These are phyloP conservation scores for Trichoderma sp. DNA, from an alignment of 2,329 filamentous ascomycete species.

Conservation along the genomic window DNA sequence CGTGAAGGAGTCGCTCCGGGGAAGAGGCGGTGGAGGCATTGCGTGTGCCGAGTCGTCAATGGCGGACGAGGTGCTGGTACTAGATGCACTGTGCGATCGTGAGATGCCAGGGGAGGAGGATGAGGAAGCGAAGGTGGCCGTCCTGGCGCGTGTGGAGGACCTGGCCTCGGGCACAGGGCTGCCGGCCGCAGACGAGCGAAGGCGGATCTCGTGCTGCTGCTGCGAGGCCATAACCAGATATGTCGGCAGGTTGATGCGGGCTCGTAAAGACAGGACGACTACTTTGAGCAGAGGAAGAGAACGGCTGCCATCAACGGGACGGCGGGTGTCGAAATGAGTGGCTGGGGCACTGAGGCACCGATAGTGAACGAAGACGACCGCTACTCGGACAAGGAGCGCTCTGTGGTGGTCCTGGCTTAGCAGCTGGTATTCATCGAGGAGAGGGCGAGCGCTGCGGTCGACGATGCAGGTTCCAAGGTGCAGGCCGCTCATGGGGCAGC, in stretches of 20 bases:
- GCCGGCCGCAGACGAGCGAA: conserved; percentile 45
- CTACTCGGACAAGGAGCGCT: conserved; percentile 49
- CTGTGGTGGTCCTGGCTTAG: conserved; percentile 45
- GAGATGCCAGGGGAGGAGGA: conserved; percentile 32
- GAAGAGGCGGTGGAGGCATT: conserved; percentile 43
- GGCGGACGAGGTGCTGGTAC: conserved; percentile 8
- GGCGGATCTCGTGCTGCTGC: conserved; percentile 41
- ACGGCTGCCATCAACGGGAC: conserved; percentile 40
- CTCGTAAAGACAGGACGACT: conserved; percentile 12
- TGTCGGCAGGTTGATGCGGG: conserved; percentile 34
- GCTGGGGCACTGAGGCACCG: conserved; percentile 44
- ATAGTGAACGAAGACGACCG: conserved; percentile 45
- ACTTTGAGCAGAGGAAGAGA: conserved; percentile 31
- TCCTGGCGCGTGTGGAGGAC: conserved; percentile 32
- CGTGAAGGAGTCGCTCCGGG: conserved; percentile 34
- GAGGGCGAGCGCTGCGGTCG: conserved; percentile 49
- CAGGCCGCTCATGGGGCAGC: conserved; percentile 51
- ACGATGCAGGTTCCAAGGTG: conserved; percentile 52
- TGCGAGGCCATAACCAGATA: conserved; percentile 41
- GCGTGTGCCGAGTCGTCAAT: conserved; percentile 29
- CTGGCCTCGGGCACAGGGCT: conserved; percentile 35
- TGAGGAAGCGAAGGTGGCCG: conserved; percentile 33
- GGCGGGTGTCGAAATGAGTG: conserved; percentile 44
- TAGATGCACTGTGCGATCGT: conserved; percentile 25
- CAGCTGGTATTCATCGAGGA: conserved; percentile 50